Evolutionary conservation across 2,329 filamentous ascomycete species (phyloP), one percentile per base, ranked within the genome.

Genomic region (Claviceps quebecensis): DNA sequence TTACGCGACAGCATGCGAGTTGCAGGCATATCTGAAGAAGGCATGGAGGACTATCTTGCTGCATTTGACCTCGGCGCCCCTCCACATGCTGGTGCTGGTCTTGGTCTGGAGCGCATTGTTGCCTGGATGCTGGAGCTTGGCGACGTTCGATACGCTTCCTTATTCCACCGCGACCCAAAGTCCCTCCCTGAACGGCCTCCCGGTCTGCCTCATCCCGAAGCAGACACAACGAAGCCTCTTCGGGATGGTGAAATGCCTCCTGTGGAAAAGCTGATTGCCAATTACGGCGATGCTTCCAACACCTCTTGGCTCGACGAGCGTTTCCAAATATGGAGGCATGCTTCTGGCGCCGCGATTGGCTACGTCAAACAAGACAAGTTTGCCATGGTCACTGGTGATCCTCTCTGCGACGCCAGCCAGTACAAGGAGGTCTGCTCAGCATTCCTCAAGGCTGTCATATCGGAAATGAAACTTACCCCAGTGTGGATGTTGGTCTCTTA

Each of bases 231-330:
- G 13, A 69, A 70, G 57, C 63, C 64, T 46, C 67, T 67, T 11
- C 57, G 67, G 57, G 73, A 68, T 52, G 74, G 71, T 61, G 74
- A 82, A 48, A 72, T 85, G 50, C 89, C 89, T 49, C 76, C 87
- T 0, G 65, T 96, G 5, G 87, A 90, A 64, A 85, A 95, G 63
- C 81, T 96, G 43, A 89, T 96, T 65, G 88, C 88, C 62, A 96
- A 96, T 67, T 96, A 96, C 59, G 90, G 90, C 55, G 90, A 96
- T 66, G 88, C 90, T 2, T 89, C 88, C 47, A 94, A 95, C 62
- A 96, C 90, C 0, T 93, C 88, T 0, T 96, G 89, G 88, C 78
- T 93, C 7, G 90, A 96, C 64, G 86, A 89, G 6, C 82, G 88
- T 6, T 95, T 90, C 65, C 77, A 87, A 61, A 82, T 95, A 53